Conservation (phyloP, 441 rosid genomes). For the Sinapis alba region DNA sequence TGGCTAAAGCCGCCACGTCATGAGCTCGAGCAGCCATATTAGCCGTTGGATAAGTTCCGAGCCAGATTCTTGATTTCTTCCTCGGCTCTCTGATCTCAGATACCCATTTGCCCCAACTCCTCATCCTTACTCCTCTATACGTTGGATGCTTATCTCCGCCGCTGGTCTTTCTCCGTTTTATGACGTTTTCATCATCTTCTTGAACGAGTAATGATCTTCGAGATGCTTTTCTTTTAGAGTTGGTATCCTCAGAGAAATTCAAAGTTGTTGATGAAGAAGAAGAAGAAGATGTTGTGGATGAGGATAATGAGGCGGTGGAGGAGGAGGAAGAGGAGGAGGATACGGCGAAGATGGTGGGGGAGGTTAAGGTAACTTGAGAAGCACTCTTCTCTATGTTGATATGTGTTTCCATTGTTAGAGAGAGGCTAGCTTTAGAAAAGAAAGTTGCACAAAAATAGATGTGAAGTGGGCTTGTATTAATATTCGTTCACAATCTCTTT, state of each 20-base stretch:
- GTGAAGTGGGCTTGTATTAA: constrained; percentile 34
- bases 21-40: constrained; percentile 92
- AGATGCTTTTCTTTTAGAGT: constrained; percentile 31
- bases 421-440: constrained; percentile 38
- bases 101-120: constrained; percentile 90
- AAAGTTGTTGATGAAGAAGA: constrained; percentile 24
- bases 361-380: constrained; percentile 25
- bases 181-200: constrained; percentile 18
- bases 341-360: constrained; percentile 18
- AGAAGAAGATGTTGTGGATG: constrained; percentile 34
- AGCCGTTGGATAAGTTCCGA: constrained; percentile 70
- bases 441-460: constrained; percentile 42
- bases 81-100: constrained; percentile 79
- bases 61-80: constrained; percentile 85
- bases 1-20: constrained; percentile 77
- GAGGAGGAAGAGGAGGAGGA: constrained; percentile 25
- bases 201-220: constrained; percentile 34
- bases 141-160: constrained; percentile 51
- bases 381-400: constrained; percentile 45
- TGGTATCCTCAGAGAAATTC: constrained; percentile 18
- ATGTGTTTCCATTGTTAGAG: constrained; percentile 44
- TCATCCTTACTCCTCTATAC: constrained; percentile 69
- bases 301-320: constrained; percentile 30
- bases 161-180: constrained; percentile 36
- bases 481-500: constrained; percentile 33